These are phyloP conservation scores for Ustilago curta DNA, from an alignment of 1,284 basidiomycete genomes.

Conservation along the genomic window DNA sequence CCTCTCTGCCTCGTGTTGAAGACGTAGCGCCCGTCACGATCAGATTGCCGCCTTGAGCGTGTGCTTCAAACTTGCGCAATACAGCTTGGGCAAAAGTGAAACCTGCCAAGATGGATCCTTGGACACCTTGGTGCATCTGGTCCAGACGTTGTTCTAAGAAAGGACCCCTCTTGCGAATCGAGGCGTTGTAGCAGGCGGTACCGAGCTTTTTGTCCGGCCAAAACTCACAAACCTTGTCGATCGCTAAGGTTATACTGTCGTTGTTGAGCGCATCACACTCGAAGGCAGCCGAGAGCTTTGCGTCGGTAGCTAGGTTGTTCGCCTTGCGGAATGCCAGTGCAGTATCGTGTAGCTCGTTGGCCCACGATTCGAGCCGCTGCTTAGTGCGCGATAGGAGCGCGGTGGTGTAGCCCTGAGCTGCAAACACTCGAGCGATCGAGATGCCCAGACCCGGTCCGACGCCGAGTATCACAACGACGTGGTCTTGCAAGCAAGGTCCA, in stretches of 20 bases:
- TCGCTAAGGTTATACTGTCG: constrained; percentile 24
- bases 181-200: constrained; percentile 58
- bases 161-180: constrained; percentile 45
- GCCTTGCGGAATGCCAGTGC: constrained; percentile 24
- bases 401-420: constrained; percentile 51
- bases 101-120: constrained; percentile 50
- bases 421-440: constrained; percentile 52
- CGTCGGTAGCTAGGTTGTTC: background rate
- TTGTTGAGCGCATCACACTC: constrained; percentile 55
- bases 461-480: constrained; percentile 54
- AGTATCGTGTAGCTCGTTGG: constrained; percentile 26
- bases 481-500: constrained; percentile 39
- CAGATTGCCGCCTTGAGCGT: constrained; percentile 45
- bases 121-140: constrained; percentile 42
- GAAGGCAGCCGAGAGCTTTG: constrained; percentile 41
- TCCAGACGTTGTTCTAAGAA: constrained; percentile 46
- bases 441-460: constrained; percentile 60
- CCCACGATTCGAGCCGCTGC: constrained; percentile 43
- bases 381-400: constrained; percentile 57
- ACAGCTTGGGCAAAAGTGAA: constrained; percentile 55
- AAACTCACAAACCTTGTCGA: constrained; percentile 21
- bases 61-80: constrained; percentile 31
- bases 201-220: constrained; percentile 54
- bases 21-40: constrained; percentile 60
- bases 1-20: constrained; percentile 50